Evolutionary conservation across 75 land plant genomes (phyloP).

Genomic region (Chamaecyparis obtusa): DNA sequence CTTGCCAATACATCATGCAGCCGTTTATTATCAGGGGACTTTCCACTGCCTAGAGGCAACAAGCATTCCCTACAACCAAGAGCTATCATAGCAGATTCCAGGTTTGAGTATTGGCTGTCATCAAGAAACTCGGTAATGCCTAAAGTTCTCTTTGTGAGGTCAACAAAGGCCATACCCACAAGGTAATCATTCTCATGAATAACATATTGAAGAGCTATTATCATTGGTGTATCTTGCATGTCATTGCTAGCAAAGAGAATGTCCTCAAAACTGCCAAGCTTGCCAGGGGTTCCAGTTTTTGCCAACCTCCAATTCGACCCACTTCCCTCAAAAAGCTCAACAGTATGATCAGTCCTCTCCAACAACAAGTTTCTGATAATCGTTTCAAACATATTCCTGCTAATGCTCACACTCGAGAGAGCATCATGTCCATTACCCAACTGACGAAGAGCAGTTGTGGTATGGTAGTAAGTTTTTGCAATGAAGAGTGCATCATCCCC

Average conservation of each 20-base stretch:
- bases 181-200: conserved; percentile 71
- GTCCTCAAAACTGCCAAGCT: conserved; percentile 91
- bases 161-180: conserved; percentile 80
- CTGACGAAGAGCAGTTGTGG: conserved; percentile 81
- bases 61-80: conserved; percentile 97
- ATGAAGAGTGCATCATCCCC: conserved; percentile 93
- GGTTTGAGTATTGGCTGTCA: conserved; percentile 91
- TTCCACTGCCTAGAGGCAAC: conserved; percentile 64
- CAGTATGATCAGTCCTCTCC: conserved; percentile 84
- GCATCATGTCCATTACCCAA: conserved; percentile 71
- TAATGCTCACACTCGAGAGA: conserved; percentile 81
- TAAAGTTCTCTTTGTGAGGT: conserved; percentile 70
- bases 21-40: conserved; percentile 44
- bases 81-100: conserved; percentile 84
- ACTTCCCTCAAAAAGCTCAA: conserved; percentile 95
- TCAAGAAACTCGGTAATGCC: conserved; percentile 92
- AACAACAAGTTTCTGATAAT: conserved; percentile 88
- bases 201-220: conserved; percentile 57
- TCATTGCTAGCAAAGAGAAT: conserved; percentile 93
- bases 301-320: conserved; percentile 89
- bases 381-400: conserved; percentile 92
- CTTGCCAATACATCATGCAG: conserved; percentile 71
- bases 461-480: conserved; percentile 86
- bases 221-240: conserved; percentile 95
- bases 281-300: conserved; percentile 90